Percentiles rank a stretch among this genome's conserved stretches.
Conservation (phyloP, 257 asterid species). For the Nicotiana knightiana region DNA sequence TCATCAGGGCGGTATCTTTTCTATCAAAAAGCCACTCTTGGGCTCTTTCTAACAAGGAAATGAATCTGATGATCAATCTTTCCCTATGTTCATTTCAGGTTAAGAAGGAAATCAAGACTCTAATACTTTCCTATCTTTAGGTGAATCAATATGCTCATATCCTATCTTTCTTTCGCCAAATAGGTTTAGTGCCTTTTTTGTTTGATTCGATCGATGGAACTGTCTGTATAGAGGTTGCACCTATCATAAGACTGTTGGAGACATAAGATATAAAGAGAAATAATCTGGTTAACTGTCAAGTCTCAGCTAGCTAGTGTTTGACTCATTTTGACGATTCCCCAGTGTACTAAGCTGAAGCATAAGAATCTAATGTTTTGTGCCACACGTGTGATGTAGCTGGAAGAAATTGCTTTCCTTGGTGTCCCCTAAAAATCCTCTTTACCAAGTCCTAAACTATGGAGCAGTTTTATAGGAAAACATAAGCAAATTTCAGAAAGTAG, state of each 20-base stretch:
- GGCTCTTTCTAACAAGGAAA: background rate
- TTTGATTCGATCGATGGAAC: background rate
- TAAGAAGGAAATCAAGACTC: background rate
- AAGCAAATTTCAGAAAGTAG: background rate
- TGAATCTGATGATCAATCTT: background rate
- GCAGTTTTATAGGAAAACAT: background rate
- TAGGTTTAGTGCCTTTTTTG: background rate
- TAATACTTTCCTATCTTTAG: background rate
- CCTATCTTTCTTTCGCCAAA: background rate
- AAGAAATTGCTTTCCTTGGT: background rate
- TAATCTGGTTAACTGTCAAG: background rate
- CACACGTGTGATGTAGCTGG: background rate
- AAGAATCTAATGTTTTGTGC: background rate
- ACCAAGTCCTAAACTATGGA: background rate
- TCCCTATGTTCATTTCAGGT: background rate
- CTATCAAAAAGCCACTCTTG: background rate
- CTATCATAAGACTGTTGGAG: background rate
- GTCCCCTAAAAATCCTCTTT: background rate
- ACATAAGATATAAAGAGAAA: background rate
- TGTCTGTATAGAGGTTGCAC: background rate
- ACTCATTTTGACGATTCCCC: background rate
- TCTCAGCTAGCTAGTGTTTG: background rate
- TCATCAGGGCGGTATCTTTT: background rate
- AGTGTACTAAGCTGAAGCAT: background rate
- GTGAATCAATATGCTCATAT: background rate